phyloP scores from a whole-genome alignment of 345 rosid genomes.

The Cardamine chenopodiifolia region DNA sequence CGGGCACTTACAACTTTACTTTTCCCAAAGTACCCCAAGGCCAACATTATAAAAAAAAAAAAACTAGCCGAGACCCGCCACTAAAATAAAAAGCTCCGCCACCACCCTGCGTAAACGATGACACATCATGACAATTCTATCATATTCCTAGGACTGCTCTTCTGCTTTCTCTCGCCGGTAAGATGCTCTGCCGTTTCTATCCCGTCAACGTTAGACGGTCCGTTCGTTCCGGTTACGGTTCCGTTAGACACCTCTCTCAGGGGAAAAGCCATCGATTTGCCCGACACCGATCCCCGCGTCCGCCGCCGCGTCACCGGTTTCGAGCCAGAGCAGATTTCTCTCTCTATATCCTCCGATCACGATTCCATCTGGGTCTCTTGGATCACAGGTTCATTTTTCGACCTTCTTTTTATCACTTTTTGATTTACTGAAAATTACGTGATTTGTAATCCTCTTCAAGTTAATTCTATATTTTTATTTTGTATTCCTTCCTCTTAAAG shows the following conservation, averaged over 20 bases:
- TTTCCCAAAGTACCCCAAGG: constrained; percentile 4
- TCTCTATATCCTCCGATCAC: constrained; percentile 54
- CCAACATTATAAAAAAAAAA: background rate
- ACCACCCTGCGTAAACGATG: constrained; percentile 34
- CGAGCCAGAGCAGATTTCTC: constrained; percentile 71
- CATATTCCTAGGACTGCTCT: constrained; percentile 16
- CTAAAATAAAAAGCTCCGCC: constrained; percentile 32
- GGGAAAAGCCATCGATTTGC: constrained; percentile 68
- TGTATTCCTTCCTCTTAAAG: background rate
- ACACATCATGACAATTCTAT: constrained; percentile 18
- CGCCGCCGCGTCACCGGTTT: constrained; percentile 56
- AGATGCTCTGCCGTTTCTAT: constrained; percentile 30
- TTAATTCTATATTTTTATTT: background rate
- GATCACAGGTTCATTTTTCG: constrained; percentile 57
- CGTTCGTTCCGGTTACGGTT: constrained; percentile 64
- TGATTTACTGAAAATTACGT: background rate
- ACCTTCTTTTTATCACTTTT: background rate
- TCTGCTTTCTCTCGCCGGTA: constrained; percentile 20
- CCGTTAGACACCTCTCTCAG: constrained; percentile 60
- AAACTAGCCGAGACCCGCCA: constrained; percentile 17
- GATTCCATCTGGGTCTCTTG: constrained; percentile 81
- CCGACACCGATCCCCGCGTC: constrained; percentile 66
- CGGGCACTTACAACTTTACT: background rate
- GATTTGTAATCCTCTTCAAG: constrained; percentile 1
- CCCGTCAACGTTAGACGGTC: constrained; percentile 66